Percentiles rank a stretch among this genome's conserved stretches.
Evolutionary conservation across 805 yeast species (phyloP).

Genomic region (Debaryomyces castellii): DNA sequence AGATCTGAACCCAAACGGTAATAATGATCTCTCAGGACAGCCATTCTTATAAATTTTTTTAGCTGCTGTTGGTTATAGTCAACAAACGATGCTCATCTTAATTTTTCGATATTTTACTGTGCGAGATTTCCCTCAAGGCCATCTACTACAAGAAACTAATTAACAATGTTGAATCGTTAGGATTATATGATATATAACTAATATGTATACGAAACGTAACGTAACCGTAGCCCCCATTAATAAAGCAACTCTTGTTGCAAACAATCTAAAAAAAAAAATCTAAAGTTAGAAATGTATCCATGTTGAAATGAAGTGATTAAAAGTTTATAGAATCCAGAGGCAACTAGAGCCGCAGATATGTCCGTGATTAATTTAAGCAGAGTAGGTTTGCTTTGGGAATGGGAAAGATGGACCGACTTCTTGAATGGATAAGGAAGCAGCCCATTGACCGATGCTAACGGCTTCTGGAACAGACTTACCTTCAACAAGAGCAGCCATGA

Average conservation of each 20-base stretch:
- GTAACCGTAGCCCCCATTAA: slow-evolving; percentile 6
- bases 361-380: slow-evolving; percentile 12
- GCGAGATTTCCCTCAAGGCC: not conserved
- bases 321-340: not conserved
- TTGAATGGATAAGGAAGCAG: slow-evolving; percentile 89
- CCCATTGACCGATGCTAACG: slow-evolving; percentile 92
- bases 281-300: slow-evolving; percentile 10
- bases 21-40: slow-evolving; percentile 72
- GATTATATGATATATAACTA: slow-evolving; percentile 4
- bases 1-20: slow-evolving; percentile 76
- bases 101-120: not conserved
- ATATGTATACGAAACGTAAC: slow-evolving; percentile 4
- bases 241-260: slow-evolving; percentile 1
- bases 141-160: slow-evolving; percentile 1
- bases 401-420: slow-evolving; percentile 95
- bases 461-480: slow-evolving; percentile 60
- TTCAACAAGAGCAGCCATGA: slow-evolving; percentile 82
- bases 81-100: slow-evolving; percentile 1
- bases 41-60: slow-evolving; percentile 22
- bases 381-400: slow-evolving; percentile 61
- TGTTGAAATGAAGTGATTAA: slow-evolving; percentile 22
- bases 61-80: not conserved
- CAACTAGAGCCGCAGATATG: no score
- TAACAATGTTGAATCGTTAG: slow-evolving; percentile 15
- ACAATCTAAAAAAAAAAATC: slow-evolving; percentile 6